A percentile compares a stretch with the other conserved stretches of the same genome.
Evolutionary conservation across 768 basidiomycete genomes (phyloP).

Genomic region (Xerocomellus amylosporus): DNA sequence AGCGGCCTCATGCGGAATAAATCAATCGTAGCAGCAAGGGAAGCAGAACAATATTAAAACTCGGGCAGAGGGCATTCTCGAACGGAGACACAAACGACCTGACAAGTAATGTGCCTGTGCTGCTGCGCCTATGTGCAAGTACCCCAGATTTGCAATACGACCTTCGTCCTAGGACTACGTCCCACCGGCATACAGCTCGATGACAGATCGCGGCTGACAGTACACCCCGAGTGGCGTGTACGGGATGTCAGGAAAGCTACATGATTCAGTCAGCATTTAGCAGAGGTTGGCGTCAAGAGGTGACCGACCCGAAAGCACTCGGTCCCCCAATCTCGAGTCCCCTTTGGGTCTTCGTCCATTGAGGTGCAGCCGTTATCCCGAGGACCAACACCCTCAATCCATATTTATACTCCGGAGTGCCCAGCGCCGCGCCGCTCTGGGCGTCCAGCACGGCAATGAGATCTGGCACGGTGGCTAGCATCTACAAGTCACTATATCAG

Average conservation of each 20-base stretch:
- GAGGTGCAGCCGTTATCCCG: conserved; percentile 46
- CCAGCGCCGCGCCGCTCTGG: conserved; percentile 57
- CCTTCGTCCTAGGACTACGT: conserved; percentile 3
- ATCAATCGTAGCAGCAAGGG: neutral
- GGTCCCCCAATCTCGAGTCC: conserved; percentile 55
- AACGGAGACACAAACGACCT: neutral
- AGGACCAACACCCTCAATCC: conserved; percentile 57
- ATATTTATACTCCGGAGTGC: conserved; percentile 61
- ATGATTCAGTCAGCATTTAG: conserved; percentile 6
- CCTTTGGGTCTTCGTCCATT: conserved; percentile 50
- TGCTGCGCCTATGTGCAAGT: neutral
- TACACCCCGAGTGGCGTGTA: conserved; percentile 43
- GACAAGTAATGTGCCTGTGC: neutral
- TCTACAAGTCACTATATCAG: conserved; percentile 27
- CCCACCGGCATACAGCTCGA: conserved; percentile 37
- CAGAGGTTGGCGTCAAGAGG: neutral
- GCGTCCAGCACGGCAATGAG: conserved; percentile 63
- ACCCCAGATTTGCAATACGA: conserved; percentile 6
- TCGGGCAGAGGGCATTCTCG: conserved; percentile 8
- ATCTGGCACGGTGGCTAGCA: conserved; percentile 60
- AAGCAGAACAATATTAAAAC: neutral
- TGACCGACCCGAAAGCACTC: conserved; percentile 48
- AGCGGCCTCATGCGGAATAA: neutral
- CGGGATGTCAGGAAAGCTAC: conserved; percentile 30
- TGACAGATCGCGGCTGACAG: conserved; percentile 43